These are phyloP conservation scores for Saccharum officinarum DNA, from an alignment of 176 grass and related monocot species.

Conservation along the genomic window DNA sequence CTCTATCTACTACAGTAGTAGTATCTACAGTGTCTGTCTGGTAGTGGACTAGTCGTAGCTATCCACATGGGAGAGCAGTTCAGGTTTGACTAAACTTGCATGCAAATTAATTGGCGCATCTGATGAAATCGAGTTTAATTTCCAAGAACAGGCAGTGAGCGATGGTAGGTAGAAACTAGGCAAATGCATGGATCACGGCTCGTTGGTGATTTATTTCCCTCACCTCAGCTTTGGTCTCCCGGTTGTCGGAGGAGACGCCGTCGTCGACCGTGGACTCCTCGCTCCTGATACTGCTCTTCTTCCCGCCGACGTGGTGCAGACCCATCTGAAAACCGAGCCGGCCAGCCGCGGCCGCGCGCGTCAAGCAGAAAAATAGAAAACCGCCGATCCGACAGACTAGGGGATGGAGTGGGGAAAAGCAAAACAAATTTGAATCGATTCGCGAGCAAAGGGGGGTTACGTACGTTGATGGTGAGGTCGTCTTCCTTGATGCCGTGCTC, in stretches of 20 bases:
- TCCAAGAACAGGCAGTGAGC: neutral
- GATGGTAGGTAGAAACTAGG: neutral
- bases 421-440: neutral
- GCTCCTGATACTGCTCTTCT: conserved; percentile 56
- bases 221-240: conserved; percentile 59
- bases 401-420: too few species aligned
- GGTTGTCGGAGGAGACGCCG: conserved; percentile 40
- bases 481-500: neutral
- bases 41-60: too few species aligned
- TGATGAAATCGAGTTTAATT: neutral
- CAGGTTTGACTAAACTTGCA: conserved; percentile 10
- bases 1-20: neutral
- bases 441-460: neutral
- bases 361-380: neutral
- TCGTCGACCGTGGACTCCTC: conserved; percentile 77
- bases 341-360: neutral
- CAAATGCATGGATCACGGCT: too few species aligned
- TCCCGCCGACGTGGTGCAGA: conserved; percentile 40
- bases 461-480: conserved; percentile 62
- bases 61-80: too few species aligned
- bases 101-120: neutral
- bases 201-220: neutral
- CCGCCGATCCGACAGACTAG: neutral
- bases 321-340: conserved; percentile 18
- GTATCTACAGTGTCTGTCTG: neutral